A percentile compares a stretch with the other conserved stretches of the same genome.
Evolutionary conservation across 2,329 filamentous ascomycete genomes (phyloP).

Genomic region (Fusarium sp.): DNA sequence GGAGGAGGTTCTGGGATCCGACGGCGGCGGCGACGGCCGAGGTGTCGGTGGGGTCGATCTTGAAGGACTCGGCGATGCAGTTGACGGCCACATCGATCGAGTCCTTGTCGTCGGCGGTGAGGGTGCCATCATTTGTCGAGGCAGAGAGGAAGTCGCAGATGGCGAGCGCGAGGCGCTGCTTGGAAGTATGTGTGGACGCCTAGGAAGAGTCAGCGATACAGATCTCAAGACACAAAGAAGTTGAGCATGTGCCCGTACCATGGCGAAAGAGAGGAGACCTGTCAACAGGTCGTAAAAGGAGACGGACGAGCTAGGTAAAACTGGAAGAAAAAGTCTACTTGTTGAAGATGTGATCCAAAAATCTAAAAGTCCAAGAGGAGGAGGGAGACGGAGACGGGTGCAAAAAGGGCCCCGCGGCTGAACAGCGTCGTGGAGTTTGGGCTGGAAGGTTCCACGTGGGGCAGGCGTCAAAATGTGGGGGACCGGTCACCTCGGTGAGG

Average conservation of each 20-base stretch:
- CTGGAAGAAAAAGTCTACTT: neutral
- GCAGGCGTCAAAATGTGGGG: constrained; percentile 32
- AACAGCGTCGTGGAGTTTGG: constrained; percentile 37
- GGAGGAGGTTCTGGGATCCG: constrained; percentile 86
- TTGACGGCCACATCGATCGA: constrained; percentile 94
- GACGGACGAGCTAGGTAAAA: neutral
- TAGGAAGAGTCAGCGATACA: constrained; percentile 11
- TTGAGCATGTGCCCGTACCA: constrained; percentile 6
- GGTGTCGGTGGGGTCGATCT: constrained; percentile 86
- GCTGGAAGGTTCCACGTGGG: constrained; percentile 48
- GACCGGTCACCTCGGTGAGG: constrained; percentile 7
- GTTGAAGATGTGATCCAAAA: neutral
- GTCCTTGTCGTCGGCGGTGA: constrained; percentile 88
- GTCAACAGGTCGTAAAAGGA: constrained; percentile 3
- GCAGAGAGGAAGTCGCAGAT: constrained; percentile 94
- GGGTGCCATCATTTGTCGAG: constrained; percentile 88
- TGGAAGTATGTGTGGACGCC: constrained; percentile 58
- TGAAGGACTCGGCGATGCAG: constrained; percentile 95
- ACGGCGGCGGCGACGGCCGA: constrained; percentile 80
- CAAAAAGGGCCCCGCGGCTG: constrained; percentile 37
- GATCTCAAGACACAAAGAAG: neutral
- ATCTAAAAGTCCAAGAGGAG: neutral
- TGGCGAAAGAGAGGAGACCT: constrained; percentile 17
- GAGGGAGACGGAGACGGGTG: constrained; percentile 5
- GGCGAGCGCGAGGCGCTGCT: constrained; percentile 93